These are phyloP conservation scores for Zizania latifolia DNA, from an alignment of 176 grass and related monocot species.

Conservation along the genomic window DNA sequence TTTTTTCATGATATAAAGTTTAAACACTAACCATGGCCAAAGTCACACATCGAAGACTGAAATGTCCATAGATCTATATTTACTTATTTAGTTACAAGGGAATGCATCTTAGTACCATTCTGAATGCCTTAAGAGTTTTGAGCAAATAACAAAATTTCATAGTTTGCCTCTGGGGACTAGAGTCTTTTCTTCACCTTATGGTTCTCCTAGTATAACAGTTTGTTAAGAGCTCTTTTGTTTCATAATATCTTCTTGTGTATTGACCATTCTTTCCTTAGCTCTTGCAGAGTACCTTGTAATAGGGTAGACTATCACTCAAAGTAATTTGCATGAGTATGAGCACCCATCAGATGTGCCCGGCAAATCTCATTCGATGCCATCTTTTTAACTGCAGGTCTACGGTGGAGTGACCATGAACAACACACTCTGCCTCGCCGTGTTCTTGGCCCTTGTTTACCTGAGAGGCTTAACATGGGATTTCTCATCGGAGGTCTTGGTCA, in stretches of 20 bases:
- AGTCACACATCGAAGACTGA: no score
- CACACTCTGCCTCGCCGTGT: conserved; percentile 74
- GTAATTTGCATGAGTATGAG: background rate
- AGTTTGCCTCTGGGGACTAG: background rate
- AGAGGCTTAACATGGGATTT: conserved; percentile 76
- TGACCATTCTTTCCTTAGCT: background rate
- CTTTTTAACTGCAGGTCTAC: conserved; percentile 45
- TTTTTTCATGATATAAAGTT: no score
- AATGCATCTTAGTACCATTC: background rate
- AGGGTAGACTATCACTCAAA: background rate
- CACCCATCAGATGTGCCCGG: background rate
- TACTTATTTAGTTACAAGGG: no score
- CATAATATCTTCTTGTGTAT: background rate
- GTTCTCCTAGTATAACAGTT: background rate
- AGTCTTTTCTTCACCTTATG: background rate
- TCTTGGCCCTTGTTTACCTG: conserved; percentile 56
- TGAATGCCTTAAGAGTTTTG: background rate
- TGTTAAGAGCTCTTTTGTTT: background rate
- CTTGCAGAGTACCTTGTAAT: background rate
- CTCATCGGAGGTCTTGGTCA: conserved; percentile 65
- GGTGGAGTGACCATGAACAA: conserved; percentile 90
- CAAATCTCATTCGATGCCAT: background rate
- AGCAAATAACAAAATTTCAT: background rate
- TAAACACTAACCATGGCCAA: no score
- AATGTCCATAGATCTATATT: no score